phyloP scores from a whole-genome alignment of 345 rosid species.

The Bruguiera sexangula region DNA sequence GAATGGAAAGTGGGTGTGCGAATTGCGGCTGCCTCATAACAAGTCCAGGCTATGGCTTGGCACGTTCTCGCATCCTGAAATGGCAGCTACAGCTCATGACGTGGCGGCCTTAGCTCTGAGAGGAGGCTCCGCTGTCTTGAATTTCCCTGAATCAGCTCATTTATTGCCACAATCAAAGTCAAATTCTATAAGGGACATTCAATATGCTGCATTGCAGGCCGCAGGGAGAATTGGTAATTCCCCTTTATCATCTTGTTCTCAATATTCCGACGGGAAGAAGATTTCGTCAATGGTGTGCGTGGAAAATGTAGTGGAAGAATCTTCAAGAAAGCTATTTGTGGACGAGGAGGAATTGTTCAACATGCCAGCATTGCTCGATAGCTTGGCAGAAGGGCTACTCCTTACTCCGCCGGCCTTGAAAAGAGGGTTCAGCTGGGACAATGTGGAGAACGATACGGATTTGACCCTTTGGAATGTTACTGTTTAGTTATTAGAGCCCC shows the following conservation, averaged over 20 bases:
- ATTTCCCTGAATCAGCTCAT: slow-evolving; percentile 38
- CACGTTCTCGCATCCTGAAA: slow-evolving; percentile 40
- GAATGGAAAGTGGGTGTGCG: slow-evolving; percentile 61
- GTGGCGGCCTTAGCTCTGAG: slow-evolving; percentile 43
- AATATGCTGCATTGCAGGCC: slow-evolving; percentile 37
- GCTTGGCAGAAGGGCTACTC: slow-evolving; percentile 61
- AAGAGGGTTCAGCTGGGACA: slow-evolving; percentile 40
- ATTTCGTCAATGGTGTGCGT: neutral
- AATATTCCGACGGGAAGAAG: neutral
- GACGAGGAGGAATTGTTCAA: slow-evolving; percentile 64
- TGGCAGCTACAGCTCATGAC: slow-evolving; percentile 53
- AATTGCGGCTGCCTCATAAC: slow-evolving; percentile 39
- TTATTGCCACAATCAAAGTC: slow-evolving; percentile 37
- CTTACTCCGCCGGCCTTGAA: slow-evolving; percentile 46
- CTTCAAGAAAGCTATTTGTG: slow-evolving; percentile 13
- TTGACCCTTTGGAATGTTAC: slow-evolving; percentile 43
- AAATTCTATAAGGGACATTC: slow-evolving; percentile 36
- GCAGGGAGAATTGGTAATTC: slow-evolving; percentile 6
- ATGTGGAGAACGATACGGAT: slow-evolving; percentile 19
- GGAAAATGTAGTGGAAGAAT: slow-evolving; percentile 3
- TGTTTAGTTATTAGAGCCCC: slow-evolving; percentile 1
- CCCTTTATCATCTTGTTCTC: neutral
- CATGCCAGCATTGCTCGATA: slow-evolving; percentile 48
- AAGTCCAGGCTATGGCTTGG: slow-evolving; percentile 50
- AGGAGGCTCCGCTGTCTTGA: slow-evolving; percentile 37